Base-by-base conservation (phyloP, 2,329 filamentous ascomycete genomes). In the Colletotrichum tanaceti region DNA sequence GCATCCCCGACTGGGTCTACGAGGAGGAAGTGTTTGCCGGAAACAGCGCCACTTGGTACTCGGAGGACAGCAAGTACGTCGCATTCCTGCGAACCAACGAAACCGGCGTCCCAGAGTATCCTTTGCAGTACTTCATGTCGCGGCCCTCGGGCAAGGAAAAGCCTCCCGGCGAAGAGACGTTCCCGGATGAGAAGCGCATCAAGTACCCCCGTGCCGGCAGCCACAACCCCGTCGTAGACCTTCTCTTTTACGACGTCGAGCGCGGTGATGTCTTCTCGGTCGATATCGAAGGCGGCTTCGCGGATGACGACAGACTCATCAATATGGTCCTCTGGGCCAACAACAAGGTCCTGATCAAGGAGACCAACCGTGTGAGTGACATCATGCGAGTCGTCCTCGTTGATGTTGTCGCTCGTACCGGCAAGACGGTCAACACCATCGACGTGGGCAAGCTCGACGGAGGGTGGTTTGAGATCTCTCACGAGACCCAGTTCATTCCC, bases 141-240 rank as follows among this genome's bases (percentile, higher is more conserved):
- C 86, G 93, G 50, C 95, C 96, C 2, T 97, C 93, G 72, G 93
- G 93, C 32, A 86, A 88, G 55, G 72, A 85, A 55, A 90, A 93
- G 4, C 78, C 83, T 10, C 81, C 86, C 1, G 94, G 93, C 22
- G 88, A 97, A 72, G 94, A 98, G 77, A 90, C 89, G 60, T 99
- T 99, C 76, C 96, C 96, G 0, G 94, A 98, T 75, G 90, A 95
- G 43, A 89, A 91, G 71, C 84, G 94, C 73, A 97, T 99, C 87
- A 99, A 99, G 79, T 99, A 99, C 75, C 97, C 96, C 55, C 98
- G 98, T 79, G 92, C 96, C 22, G 97, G 96, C 4, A 91, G 94
- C 2, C 94, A 95, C 54, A 99, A 99, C 78, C 96, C 96, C 0
- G 88, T 93, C 16, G 95, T 99, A 4, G 90, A 93, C 70, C 81